Evolutionary conservation across 108 stramenopile species (phyloP).

Genomic region (Cyclotella atomus): DNA sequence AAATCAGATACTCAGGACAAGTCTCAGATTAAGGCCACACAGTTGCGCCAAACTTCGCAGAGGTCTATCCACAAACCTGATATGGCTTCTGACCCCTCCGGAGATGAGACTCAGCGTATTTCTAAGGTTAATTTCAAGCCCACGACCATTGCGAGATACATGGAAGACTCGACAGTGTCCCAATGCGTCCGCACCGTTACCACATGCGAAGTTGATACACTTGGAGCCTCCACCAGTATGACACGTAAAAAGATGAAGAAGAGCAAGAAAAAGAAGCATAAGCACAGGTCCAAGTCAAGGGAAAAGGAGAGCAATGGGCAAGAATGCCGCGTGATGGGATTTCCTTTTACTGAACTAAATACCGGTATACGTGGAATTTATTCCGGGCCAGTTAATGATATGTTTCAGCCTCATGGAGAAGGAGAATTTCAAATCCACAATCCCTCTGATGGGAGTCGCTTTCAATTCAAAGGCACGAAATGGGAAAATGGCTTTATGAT

Average conservation of each 20-base stretch:
- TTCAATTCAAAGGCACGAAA: not conserved
- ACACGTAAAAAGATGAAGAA: conserved; percentile 6
- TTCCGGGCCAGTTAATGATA: not conserved
- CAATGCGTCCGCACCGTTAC: not conserved
- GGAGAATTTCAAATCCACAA: conserved; percentile 3
- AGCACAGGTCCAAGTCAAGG: not conserved
- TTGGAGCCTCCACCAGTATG: not conserved
- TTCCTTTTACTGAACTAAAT: not conserved
- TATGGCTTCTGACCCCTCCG: too few species aligned
- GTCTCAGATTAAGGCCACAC: too few species aligned
- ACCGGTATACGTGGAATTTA: conserved; percentile 1
- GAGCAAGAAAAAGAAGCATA: conserved; percentile 3
- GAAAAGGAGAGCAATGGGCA: not conserved
- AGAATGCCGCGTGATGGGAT: not conserved
- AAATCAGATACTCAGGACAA: too few species aligned
- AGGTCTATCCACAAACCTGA: too few species aligned
- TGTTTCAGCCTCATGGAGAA: conserved; percentile 9
- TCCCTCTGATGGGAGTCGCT: not conserved
- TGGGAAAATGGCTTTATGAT: conserved; percentile 11
- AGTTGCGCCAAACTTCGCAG: too few species aligned
- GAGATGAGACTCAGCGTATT: not conserved
- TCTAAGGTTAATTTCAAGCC: not conserved
- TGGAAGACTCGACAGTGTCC: not conserved
- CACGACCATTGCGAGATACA: not conserved
- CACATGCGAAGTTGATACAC: not conserved